Conservation (phyloP, 169 alveolate genomes). For the Pseudocohnilembus persalinus region DNA sequence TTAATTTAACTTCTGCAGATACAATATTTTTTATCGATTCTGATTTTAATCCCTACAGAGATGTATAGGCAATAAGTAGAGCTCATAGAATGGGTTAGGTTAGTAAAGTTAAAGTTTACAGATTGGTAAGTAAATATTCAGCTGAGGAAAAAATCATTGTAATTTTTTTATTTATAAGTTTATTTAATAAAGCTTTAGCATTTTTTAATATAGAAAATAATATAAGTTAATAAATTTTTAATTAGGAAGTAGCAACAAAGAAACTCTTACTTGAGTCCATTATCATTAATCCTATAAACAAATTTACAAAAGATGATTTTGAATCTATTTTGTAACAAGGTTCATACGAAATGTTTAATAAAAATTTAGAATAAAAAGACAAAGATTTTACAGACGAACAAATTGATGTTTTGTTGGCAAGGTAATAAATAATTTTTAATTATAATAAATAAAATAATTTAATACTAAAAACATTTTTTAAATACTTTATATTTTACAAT, state of each 20-base stretch:
- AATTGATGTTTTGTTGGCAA: slow-evolving; percentile 27
- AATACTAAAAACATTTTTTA: too few relatives aligned
- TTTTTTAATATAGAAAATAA: too few relatives aligned
- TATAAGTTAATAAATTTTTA: too few relatives aligned
- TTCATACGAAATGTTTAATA: slow-evolving; percentile 51
- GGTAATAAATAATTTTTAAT: not conserved
- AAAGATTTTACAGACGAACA: slow-evolving; percentile 49
- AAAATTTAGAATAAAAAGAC: slow-evolving; percentile 41
- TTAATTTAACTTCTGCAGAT: slow-evolving; percentile 64
- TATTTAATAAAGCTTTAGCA: too few relatives aligned
- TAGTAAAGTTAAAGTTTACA: slow-evolving; percentile 54
- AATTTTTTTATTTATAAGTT: too few relatives aligned
- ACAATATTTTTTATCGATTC: slow-evolving; percentile 61
- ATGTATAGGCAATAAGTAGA: slow-evolving; percentile 63
- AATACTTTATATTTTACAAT: too few relatives aligned
- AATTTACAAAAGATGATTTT: slow-evolving; percentile 40
- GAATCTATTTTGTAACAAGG: slow-evolving; percentile 50
- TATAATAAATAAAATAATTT: too few relatives aligned
- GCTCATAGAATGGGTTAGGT: slow-evolving; percentile 70
- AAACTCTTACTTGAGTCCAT: slow-evolving; percentile 49
- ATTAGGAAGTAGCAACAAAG: slow-evolving; percentile 43
- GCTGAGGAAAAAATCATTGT: slow-evolving; percentile 63
- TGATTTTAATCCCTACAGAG: slow-evolving; percentile 69
- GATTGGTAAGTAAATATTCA: slow-evolving; percentile 60
- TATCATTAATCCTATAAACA: slow-evolving; percentile 27